Evolutionary conservation across 306 rosid species (phyloP).

Genomic region (Vigna trinervia): DNA sequence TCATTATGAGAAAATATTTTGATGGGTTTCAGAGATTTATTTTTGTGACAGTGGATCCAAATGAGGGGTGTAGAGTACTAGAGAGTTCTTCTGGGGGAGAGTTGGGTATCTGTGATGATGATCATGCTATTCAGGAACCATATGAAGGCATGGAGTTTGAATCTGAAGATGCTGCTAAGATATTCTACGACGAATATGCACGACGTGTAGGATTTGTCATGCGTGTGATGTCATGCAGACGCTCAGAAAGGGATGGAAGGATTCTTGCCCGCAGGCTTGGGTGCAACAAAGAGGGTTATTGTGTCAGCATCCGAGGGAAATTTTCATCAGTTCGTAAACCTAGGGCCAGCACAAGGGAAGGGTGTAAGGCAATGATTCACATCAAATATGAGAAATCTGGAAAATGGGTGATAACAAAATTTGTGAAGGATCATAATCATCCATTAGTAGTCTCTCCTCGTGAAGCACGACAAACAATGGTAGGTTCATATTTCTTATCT

Average conservation of each 20-base stretch:
- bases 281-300: constrained; percentile 89
- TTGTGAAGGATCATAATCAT: constrained; percentile 92
- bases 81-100: constrained; percentile 58
- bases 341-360: constrained; percentile 90
- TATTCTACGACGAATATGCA: constrained; percentile 92
- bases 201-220: constrained; percentile 84
- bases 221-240: constrained; percentile 98
- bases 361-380: constrained; percentile 98
- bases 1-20: constrained; percentile 28
- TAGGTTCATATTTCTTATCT: constrained; percentile 50
- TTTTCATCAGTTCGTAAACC: constrained; percentile 80
- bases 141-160: constrained; percentile 89
- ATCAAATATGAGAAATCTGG: constrained; percentile 84
- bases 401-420: constrained; percentile 94
- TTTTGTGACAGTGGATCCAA: constrained; percentile 68
- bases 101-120: constrained; percentile 51
- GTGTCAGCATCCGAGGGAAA: constrained; percentile 84
- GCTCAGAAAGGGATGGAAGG: constrained; percentile 95
- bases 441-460: constrained; percentile 86
- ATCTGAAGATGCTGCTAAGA: constrained; percentile 95
- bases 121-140: constrained; percentile 69
- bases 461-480: constrained; percentile 98
- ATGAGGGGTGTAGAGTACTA: constrained; percentile 55
- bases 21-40: constrained; percentile 42
- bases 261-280: constrained; percentile 97